Conservation (phyloP, 2,329 filamentous ascomycete genomes). For the Aureobasidium uvarum region DNA sequence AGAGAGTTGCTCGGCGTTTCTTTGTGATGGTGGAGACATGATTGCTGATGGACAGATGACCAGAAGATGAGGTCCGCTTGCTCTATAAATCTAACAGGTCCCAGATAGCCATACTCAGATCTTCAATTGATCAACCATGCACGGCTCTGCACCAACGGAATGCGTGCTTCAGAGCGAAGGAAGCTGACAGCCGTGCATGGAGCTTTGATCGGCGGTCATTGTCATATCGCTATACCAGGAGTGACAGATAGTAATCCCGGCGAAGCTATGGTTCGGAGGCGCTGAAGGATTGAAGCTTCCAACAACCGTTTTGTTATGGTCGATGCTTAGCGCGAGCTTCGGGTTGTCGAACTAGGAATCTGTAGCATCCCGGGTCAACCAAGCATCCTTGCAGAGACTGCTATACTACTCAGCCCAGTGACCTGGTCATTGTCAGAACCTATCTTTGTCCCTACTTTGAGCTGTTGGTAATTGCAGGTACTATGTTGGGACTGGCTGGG, state of each 20-base stretch:
- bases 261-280: not conserved
- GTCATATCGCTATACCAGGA: constrained; percentile 4
- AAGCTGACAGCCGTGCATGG: constrained; percentile 5
- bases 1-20: not conserved
- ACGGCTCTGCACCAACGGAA: not conserved
- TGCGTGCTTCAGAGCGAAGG: not conserved
- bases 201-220: not conserved
- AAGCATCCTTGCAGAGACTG: not conserved
- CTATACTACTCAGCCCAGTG: not conserved
- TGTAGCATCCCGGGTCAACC: not conserved
- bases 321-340: not conserved
- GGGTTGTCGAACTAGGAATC: not conserved
- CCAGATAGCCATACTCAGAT: not conserved
- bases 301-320: not conserved
- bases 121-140: not conserved
- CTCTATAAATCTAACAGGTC: not conserved
- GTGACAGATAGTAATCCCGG: not conserved
- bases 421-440: not conserved
- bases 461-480: not conserved
- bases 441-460: not conserved
- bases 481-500: not conserved
- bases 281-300: not conserved
- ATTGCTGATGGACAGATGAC: not conserved
- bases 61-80: not conserved
- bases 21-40: constrained; percentile 8